Base-by-base conservation (phyloP, 2,329 filamentous ascomycete genomes). In the Chaetomium strumarium region DNA sequence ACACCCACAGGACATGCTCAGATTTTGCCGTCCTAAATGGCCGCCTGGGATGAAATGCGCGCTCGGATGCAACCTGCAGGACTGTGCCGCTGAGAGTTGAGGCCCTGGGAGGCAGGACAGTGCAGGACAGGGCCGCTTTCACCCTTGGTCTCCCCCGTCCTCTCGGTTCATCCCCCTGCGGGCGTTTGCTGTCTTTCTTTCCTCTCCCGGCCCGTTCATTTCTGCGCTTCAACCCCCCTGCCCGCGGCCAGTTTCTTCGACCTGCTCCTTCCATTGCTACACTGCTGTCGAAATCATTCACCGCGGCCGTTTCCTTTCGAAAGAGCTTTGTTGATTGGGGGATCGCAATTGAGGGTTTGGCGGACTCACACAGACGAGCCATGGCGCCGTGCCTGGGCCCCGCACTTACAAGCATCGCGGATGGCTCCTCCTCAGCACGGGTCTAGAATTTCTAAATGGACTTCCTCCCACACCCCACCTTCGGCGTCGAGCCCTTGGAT, bases 401-500 rank as follows among this genome's bases (percentile, higher is more conserved):
- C 54, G 56, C 56, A 56, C 44, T 43, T 51, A 47, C 46, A 42
- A 49, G 45, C 53, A 40, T 53, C 51, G 46, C 46, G 16, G n/a
- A 49, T 43, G 53, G 53, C 53, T 52, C 48, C 29, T 12, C 13
- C 31, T 54, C 46, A 56, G 42, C 44, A 36, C 51, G 24, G 40
- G 49, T 51, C 48, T n/a, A n/a, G n/a, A n/a, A n/a, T n/a, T n/a
- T n/a, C n/a, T n/a, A 24, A 24, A 60, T 60, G 58, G 58, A 60
- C 46, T 58, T 60, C 40, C 56, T 60, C 24, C 58, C 58, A 5
- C 58, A 58, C 44, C 58, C 58, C 49, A 40, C 47, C 46, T 54
- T 52, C 45, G 58, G 58, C 42, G 56, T 60, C 20, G 58, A 56
- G 45, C 50, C 56, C 24, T 39, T 60, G 12, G 57, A 61, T 29